Base-by-base conservation (phyloP, 2,329 filamentous ascomycete genomes). In the Simplicillium sp. region DNA sequence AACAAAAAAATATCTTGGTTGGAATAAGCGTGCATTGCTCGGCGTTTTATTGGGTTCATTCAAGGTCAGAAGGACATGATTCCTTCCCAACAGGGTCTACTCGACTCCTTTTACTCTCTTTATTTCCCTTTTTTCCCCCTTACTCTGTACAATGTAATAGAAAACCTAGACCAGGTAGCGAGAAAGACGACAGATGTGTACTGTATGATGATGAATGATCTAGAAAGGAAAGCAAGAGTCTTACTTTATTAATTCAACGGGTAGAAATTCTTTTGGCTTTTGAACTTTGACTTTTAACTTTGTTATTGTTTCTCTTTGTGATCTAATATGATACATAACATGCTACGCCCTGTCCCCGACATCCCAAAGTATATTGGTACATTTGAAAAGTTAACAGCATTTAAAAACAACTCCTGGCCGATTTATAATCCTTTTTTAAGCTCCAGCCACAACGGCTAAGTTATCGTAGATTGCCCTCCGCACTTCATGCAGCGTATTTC, bases 401-500 rank as follows among this genome's bases (percentile, higher is more conserved):
- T n/a, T n/a, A n/a, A n/a, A n/a, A 9, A 25, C 20, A 25, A 25
- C 20, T 25, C 20, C 20, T 9, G 9, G 20, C 20, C 20, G 20
- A 6, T 25, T 25, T 25, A n/a, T n/a, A n/a, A n/a, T 52, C 52
- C 53, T 35, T 44, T 7, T 25, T 61, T 59, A 86, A 37, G 73
- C 75, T 36, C 85, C 86, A 13, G 84, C 83, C 49, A 98, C 89
- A 44, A 97, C 87, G 29, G 92, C 92, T 57, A 98, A 64, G 8
- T 87, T 89, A 50, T 94, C 87, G 59, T 98, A 98, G 48, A 98
- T 94, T 62, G 86, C 88, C 62, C 72, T 81, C 65, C 87, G 87
- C 9, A 97, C 90, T 39, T 85, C 85, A 55, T 87, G 86, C 56
- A 96, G 94, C 29, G 84, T 88, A 43, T 78, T 77, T 38, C 71